Evolutionary conservation across 2,329 filamentous ascomycete species (phyloP).

Genomic region (Leptosphaerulina australis): DNA sequence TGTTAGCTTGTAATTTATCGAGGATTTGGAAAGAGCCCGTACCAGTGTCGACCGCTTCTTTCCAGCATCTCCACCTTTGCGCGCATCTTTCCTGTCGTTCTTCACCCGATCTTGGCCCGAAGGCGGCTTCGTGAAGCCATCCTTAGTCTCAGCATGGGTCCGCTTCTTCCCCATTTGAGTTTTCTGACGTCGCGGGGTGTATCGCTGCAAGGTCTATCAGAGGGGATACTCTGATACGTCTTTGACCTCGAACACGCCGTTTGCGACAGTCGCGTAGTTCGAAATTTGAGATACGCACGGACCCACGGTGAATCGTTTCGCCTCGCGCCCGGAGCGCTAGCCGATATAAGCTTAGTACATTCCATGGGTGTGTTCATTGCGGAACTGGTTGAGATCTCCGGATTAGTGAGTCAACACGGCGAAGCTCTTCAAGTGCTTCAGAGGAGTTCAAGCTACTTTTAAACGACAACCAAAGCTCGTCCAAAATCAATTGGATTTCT

Average conservation of each 20-base stretch:
- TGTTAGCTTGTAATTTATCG: constrained; percentile 26
- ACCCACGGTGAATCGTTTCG: constrained; percentile 26
- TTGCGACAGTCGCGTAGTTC: constrained; percentile 22
- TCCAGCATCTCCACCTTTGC: constrained; percentile 42
- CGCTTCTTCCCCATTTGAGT: constrained; percentile 51
- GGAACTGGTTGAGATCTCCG: constrained; percentile 27
- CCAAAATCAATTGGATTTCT: constrained; percentile 9
- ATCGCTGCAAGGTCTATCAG: constrained; percentile 47
- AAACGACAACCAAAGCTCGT: neutral
- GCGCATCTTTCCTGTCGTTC: constrained; percentile 39
- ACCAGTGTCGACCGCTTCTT: constrained; percentile 42
- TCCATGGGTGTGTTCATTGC: constrained; percentile 20
- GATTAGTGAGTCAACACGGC: constrained; percentile 36
- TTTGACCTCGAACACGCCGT: constrained; percentile 38
- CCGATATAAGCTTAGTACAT: constrained; percentile 24
- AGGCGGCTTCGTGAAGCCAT: constrained; percentile 49
- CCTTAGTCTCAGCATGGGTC: constrained; percentile 49
- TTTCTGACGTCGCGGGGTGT: constrained; percentile 33
- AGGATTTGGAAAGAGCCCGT: constrained; percentile 15
- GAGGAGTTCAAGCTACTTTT: neutral
- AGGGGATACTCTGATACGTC: constrained; percentile 47
- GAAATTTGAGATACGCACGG: constrained; percentile 30
- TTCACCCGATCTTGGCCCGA: constrained; percentile 40
- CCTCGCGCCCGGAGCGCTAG: constrained; percentile 28
- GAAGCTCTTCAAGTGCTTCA: constrained; percentile 7